These are phyloP conservation scores for Microbotryum scabiosae DNA, from an alignment of 1,284 basidiomycete genomes.

Conservation along the genomic window DNA sequence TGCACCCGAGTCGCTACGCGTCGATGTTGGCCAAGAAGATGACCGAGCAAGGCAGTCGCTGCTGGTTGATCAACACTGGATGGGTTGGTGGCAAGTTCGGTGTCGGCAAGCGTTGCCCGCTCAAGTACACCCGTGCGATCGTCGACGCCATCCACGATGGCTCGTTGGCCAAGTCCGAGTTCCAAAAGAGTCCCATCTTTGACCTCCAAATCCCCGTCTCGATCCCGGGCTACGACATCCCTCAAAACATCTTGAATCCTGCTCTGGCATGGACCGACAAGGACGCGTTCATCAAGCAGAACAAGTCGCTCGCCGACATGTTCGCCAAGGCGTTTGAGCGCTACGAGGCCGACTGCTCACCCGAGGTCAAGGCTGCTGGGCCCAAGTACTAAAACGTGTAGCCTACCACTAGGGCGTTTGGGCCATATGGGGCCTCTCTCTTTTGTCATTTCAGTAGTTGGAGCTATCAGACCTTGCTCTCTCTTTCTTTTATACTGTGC, in stretches of 20 bases:
- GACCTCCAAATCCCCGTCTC: conserved; percentile 50
- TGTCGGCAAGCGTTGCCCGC: conserved; percentile 71
- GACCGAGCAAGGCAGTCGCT: conserved; percentile 77
- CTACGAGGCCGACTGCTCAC: conserved; percentile 60
- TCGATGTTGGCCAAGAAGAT: conserved; percentile 95
- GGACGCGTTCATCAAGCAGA: conserved; percentile 75
- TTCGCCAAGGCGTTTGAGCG: conserved; percentile 84
- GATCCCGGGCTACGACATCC: conserved; percentile 78
- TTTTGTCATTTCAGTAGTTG: too few relatives aligned
- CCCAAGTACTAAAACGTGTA: conserved; percentile 7
- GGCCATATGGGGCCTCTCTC: too few relatives aligned
- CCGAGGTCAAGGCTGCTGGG: conserved; percentile 27
- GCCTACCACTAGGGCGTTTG: too few relatives aligned
- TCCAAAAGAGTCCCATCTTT: conserved; percentile 58
- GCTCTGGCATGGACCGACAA: conserved; percentile 73
- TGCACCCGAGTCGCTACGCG: conserved; percentile 74
- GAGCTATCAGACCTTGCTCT: too few relatives aligned
- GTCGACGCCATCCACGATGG: conserved; percentile 96
- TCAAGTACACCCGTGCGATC: conserved; percentile 88
- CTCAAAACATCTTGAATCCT: conserved; percentile 80
- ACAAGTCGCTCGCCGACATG: conserved; percentile 68
- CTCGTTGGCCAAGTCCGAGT: conserved; percentile 75
- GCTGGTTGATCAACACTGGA: conserved; percentile 99
- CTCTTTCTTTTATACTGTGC: too few relatives aligned
- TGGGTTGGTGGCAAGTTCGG: conserved; percentile 97